A percentile compares a stretch with the other conserved stretches of the same genome.
Conservation (phyloP, 345 rosid species). For the Aquilaria malaccensis region DNA sequence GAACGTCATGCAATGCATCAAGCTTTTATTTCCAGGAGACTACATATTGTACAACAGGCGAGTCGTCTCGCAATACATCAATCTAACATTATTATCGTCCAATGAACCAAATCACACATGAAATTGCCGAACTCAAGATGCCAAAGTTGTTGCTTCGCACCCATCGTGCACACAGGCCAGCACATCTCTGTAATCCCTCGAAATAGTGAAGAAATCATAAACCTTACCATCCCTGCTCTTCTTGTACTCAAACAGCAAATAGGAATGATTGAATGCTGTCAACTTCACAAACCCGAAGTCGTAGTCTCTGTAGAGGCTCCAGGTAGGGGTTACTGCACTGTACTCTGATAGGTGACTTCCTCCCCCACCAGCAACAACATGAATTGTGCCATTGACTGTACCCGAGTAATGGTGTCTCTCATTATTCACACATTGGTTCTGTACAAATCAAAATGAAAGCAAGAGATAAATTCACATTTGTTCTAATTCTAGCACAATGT, state of each 20-base stretch:
- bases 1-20: no score
- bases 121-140: constrained; percentile 25
- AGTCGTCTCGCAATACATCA: no score
- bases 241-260: constrained; percentile 83
- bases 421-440: constrained; percentile 61
- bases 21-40: no score
- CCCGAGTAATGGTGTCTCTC: constrained; percentile 63
- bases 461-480: no score
- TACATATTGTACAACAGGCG: no score
- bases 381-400: constrained; percentile 67
- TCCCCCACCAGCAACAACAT: constrained; percentile 81
- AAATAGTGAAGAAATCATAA: constrained; percentile 72
- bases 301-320: constrained; percentile 75
- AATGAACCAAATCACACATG: no score
- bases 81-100: no score
- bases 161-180: constrained; percentile 74
- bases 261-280: constrained; percentile 70
- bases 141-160: constrained; percentile 60
- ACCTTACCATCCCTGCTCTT: constrained; percentile 72
- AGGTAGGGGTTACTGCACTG: constrained; percentile 39
- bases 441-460: constrained; percentile 10
- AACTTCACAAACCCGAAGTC: constrained; percentile 80
- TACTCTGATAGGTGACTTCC: constrained; percentile 63
- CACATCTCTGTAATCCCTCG: constrained; percentile 78
- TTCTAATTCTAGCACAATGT: no score